Percentiles rank a stretch among this genome's conserved stretches.
Evolutionary conservation across 805 yeast genomes (phyloP).

Genomic region (Candida sanyiensis): DNA sequence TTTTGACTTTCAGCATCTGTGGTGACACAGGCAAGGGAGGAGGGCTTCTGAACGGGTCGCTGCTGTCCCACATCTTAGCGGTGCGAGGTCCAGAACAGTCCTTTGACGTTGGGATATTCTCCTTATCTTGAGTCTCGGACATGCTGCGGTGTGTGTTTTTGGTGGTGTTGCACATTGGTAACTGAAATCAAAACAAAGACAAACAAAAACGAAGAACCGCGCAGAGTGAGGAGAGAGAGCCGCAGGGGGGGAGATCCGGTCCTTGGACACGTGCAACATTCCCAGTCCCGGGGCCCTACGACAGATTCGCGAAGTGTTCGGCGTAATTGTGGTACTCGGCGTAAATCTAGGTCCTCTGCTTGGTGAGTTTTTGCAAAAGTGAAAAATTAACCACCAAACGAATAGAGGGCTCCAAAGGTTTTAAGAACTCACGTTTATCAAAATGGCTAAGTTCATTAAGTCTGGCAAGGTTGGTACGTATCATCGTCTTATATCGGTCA

Average conservation of each 20-base stretch:
- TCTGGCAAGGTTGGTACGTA: constrained; percentile 92
- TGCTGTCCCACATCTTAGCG: constrained; percentile 33
- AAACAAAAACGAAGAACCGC: no score
- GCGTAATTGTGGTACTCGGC: constrained; percentile 1
- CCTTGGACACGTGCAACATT: no score
- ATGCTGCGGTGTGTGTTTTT: background rate
- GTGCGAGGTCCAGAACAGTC: constrained; percentile 11
- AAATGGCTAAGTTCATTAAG: constrained; percentile 98
- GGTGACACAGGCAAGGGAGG: constrained; percentile 38
- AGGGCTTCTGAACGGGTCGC: constrained; percentile 36
- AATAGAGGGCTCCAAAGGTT: constrained; percentile 1
- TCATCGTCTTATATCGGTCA: no score
- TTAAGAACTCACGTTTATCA: constrained; percentile 13
- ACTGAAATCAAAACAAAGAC: no score
- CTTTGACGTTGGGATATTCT: constrained; percentile 16
- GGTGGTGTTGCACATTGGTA: no score
- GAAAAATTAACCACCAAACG: constrained; percentile 10
- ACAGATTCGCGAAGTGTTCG: no score
- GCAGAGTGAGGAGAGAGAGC: no score
- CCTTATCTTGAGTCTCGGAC: constrained; percentile 9
- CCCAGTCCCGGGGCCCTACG: background rate
- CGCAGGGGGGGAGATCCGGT: no score
- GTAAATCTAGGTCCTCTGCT: constrained; percentile 6
- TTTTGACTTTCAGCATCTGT: constrained; percentile 27
- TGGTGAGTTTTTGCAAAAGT: constrained; percentile 5